Evolutionary conservation across 2,329 filamentous ascomycete genomes (phyloP).

Genomic region (Ophiostoma fasciatum): DNA sequence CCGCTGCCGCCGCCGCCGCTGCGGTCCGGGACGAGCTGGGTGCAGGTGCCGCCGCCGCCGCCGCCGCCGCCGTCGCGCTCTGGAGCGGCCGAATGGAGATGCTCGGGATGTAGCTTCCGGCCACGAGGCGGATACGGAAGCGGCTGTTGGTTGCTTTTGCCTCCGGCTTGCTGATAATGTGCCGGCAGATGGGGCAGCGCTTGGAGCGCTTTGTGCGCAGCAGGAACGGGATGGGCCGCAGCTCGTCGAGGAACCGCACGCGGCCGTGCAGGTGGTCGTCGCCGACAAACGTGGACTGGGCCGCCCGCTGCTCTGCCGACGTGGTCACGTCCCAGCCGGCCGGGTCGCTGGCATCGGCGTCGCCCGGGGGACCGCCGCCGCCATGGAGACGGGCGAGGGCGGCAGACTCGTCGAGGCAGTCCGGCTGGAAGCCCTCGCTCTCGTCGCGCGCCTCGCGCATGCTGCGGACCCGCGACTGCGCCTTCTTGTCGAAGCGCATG

Average conservation of each 20-base stretch:
- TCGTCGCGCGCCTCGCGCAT: slow-evolving; percentile 67
- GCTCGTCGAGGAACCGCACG: slow-evolving; percentile 52
- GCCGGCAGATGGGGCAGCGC: slow-evolving; percentile 79
- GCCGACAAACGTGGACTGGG: slow-evolving; percentile 23
- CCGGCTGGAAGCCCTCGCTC: slow-evolving; percentile 56
- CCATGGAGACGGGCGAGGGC: slow-evolving; percentile 43
- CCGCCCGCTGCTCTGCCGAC: slow-evolving; percentile 31
- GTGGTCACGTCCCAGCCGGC: slow-evolving; percentile 50
- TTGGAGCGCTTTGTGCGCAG: slow-evolving; percentile 88
- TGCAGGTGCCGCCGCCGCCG: background rate
- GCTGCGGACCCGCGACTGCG: slow-evolving; percentile 49
- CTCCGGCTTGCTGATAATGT: slow-evolving; percentile 92
- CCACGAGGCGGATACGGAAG: slow-evolving; percentile 85
- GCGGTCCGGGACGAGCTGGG: slow-evolving; percentile 12
- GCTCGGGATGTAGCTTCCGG: slow-evolving; percentile 73
- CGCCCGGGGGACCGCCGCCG: slow-evolving; percentile 2
- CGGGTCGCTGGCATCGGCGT: slow-evolving; percentile 3
- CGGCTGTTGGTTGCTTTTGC: slow-evolving; percentile 76
- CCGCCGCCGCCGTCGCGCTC: background rate
- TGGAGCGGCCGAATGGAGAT: slow-evolving; percentile 56
- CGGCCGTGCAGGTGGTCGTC: slow-evolving; percentile 31
- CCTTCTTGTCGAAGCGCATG: slow-evolving; percentile 45
- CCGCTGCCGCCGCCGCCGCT: slow-evolving; percentile 8
- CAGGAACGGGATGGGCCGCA: slow-evolving; percentile 69
- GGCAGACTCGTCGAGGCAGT: slow-evolving; percentile 44